Evolutionary conservation across 2,329 filamentous ascomycete species (phyloP), one percentile per base, ranked within the genome.

Genomic region (Metarhizium brunneum): DNA sequence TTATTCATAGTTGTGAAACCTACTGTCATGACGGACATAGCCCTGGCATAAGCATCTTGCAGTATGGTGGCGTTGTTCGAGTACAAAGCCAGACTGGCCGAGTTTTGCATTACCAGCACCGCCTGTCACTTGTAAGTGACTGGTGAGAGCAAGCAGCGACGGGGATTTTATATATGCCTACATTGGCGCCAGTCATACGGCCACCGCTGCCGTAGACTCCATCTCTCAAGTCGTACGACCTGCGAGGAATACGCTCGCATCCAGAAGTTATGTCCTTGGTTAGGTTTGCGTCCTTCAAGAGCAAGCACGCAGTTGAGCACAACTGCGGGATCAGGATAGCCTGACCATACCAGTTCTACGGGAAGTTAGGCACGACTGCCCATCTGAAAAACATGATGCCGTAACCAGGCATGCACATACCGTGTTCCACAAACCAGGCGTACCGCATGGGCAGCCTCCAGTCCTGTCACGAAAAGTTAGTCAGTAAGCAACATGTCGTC

Each of bases 341-440:
- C 36, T 64, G 62, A 6, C 51, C 60, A 38, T 64, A 64, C 62
- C 62, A 64, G 20, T 64, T 64, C 62, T 64, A 18, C n/a, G 3
- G 11, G 32, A 13, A 6, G n/a, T 48, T 48, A 48, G 45, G 1
- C 8, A 13, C 20, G 11, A 18, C 8, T 25, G 18, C 4, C 25
- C 14, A 11, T 14, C 50, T 5, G 13, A n/a, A 8, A 43, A 14
- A 18, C 38, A 14, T 11, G 14, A 13, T 7, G 14, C 5, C 5
- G 1, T 0, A 40, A 1, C 11, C 1, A 40, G 11, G 14, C 38
- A 38, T n/a, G 10, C 20, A 52, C 51, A 14, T 54, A 60, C 62
- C 0, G 57, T 59, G 36, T 63, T 64, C 62, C 62, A 64, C 4
- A 64, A 50, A 2, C 54, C 54, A 4, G 54, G 50, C 13, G 54